These are phyloP conservation scores for Lecanicillium sp. DNA, from an alignment of 2,329 filamentous ascomycete species.

Conservation along the genomic window DNA sequence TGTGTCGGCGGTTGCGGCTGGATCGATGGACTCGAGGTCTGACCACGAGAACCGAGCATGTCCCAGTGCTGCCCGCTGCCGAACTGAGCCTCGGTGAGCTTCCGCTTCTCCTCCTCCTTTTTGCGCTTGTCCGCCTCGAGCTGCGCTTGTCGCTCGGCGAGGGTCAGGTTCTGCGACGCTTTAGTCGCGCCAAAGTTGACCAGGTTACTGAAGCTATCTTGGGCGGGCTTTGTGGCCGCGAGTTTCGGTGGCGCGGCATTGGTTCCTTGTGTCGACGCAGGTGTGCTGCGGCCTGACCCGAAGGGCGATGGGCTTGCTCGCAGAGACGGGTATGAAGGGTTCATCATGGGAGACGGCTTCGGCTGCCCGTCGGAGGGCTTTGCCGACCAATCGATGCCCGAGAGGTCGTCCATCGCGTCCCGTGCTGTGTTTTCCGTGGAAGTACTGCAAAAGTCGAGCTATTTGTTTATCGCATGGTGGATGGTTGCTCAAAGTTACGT, in stretches of 20 bases:
- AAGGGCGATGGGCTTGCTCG: conserved; percentile 50
- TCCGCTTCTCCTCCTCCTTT: conserved; percentile 68
- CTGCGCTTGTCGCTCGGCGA: conserved; percentile 70
- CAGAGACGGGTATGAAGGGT: conserved; percentile 38
- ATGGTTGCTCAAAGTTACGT: too few species aligned
- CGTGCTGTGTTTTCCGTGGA: too few species aligned
- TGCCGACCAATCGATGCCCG: conserved; percentile 51
- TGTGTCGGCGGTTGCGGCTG: conserved; percentile 11
- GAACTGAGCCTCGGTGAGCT: conserved; percentile 68
- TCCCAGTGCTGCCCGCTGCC: conserved; percentile 73
- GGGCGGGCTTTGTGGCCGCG: conserved; percentile 40
- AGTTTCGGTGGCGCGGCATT: conserved; percentile 36
- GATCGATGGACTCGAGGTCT: conserved; percentile 27
- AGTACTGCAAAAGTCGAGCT: too few species aligned
- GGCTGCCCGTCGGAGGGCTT: conserved; percentile 27
- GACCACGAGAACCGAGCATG: conserved; percentile 50
- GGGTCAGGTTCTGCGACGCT: conserved; percentile 60
- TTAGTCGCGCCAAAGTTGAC: conserved; percentile 53
- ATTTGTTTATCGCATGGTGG: too few species aligned
- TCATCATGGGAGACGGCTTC: conserved; percentile 33
- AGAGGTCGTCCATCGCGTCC: conserved; percentile 52
- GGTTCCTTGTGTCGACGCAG: conserved; percentile 39
- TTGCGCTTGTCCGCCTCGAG: conserved; percentile 57
- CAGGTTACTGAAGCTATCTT: conserved; percentile 74
- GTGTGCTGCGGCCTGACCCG: conserved; percentile 48